Percentiles rank a stretch among this genome's conserved stretches.
Evolutionary conservation across 306 rosid species (phyloP).

Genomic region (Prunus persica): Prunus_persica_NCBIv2 NC_034009.1:43539001-43539500

Average conservation of each 20-base stretch:
- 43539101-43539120: slow-evolving; percentile 35
- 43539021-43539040: slow-evolving; percentile 89
- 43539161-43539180: neutral
- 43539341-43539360: neutral
- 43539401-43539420: neutral
- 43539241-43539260: neutral
- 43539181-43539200: neutral
- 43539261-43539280: neutral
- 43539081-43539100: slow-evolving; percentile 45
- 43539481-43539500: neutral
- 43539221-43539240: neutral
- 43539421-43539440: neutral
- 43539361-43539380: neutral
- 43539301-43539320: neutral
- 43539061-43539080: slow-evolving; percentile 28
- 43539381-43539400: neutral
- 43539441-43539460: neutral
- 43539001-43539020: slow-evolving; percentile 85
- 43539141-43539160: neutral
- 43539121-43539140: slow-evolving; percentile 8
- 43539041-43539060: slow-evolving; percentile 54
- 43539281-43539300: neutral
- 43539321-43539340: neutral
- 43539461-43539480: neutral
- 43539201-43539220: neutral